phyloP scores from a whole-genome alignment of 2,329 filamentous ascomycete genomes.

The Botrytis pseudocinerea region DNA sequence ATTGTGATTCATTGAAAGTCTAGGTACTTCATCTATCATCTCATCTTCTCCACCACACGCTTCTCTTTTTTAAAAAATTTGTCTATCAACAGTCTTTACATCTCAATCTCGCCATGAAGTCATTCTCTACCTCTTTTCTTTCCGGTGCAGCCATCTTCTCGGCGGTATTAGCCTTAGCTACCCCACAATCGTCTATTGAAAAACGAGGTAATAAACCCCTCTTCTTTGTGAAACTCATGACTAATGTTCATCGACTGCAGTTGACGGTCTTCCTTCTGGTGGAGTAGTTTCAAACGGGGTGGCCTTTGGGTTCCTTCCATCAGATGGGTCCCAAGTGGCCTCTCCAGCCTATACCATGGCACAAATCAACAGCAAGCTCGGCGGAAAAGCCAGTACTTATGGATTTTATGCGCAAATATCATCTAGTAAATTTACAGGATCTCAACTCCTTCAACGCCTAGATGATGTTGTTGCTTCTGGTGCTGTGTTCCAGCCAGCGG shows the following conservation, averaged over 20 bases:
- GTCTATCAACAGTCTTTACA: neutral
- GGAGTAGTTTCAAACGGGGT: slow-evolving; percentile 24
- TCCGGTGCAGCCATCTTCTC: slow-evolving; percentile 6
- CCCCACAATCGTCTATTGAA: neutral
- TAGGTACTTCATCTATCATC: neutral
- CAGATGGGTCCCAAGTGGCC: slow-evolving; percentile 18
- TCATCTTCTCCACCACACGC: neutral
- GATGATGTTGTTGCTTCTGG: slow-evolving; percentile 24
- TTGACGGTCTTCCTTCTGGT: slow-evolving; percentile 13
- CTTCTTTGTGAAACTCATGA: neutral
- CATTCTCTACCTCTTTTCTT: slow-evolving; percentile 11
- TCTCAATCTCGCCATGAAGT: slow-evolving; percentile 13
- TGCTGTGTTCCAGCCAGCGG: slow-evolving; percentile 23
- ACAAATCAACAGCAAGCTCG: slow-evolving; percentile 21
- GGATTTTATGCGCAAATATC: slow-evolving; percentile 23
- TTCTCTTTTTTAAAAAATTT: neutral
- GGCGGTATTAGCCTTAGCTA: neutral
- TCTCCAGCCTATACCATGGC: slow-evolving; percentile 24
- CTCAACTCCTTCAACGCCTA: slow-evolving; percentile 19
- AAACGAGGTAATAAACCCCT: slow-evolving; percentile 6
- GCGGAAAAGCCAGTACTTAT: slow-evolving; percentile 21
- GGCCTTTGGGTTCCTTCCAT: slow-evolving; percentile 24
- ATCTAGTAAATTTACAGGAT: slow-evolving; percentile 13
- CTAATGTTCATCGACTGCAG: neutral
- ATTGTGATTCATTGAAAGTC: neutral